A percentile compares a stretch with the other conserved stretches of the same genome.
Conservation (phyloP, 2,329 filamentous ascomycete species). For the Colletotrichum echinochloae region DNA sequence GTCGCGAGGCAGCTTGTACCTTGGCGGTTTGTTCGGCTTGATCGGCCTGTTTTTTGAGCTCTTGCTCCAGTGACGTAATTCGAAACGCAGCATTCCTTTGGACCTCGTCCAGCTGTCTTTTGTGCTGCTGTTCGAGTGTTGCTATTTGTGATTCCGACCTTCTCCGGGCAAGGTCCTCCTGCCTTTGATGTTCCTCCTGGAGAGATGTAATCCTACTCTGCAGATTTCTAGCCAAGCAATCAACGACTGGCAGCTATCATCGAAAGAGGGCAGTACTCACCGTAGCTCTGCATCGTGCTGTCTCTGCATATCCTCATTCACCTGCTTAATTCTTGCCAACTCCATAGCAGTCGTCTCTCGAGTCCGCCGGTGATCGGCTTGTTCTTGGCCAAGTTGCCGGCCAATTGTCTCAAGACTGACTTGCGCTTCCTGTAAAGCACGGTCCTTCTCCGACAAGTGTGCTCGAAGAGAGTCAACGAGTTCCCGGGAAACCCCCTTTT, state of each 20-base stretch:
- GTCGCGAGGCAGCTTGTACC: slow-evolving; percentile 38
- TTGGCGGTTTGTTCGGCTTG: slow-evolving; percentile 52
- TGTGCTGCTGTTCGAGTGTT: slow-evolving; percentile 39
- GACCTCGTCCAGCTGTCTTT: slow-evolving; percentile 24
- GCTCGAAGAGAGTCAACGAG: slow-evolving; percentile 86
- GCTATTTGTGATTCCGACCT: slow-evolving; percentile 60
- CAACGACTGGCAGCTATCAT: background rate
- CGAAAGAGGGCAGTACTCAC: slow-evolving; percentile 50
- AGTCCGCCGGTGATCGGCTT: slow-evolving; percentile 76
- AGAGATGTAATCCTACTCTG: slow-evolving; percentile 40
- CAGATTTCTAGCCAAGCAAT: slow-evolving; percentile 20
- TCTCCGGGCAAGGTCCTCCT: slow-evolving; percentile 56
- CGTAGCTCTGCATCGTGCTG: slow-evolving; percentile 76
- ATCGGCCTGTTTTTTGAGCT: slow-evolving; percentile 47
- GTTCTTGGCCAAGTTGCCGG: slow-evolving; percentile 75
- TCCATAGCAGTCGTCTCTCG: slow-evolving; percentile 70
- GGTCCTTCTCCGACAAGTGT: slow-evolving; percentile 80
- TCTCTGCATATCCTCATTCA: slow-evolving; percentile 78
- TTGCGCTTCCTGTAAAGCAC: slow-evolving; percentile 60
- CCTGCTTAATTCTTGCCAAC: slow-evolving; percentile 67
- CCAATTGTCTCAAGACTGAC: slow-evolving; percentile 60
- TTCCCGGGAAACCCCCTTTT: slow-evolving; percentile 93
- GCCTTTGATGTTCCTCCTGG: slow-evolving; percentile 39
- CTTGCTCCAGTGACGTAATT: slow-evolving; percentile 38
- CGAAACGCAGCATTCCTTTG: background rate